Conservation (phyloP, 208 protist species). For the Leishmania lainsoni region DNA sequence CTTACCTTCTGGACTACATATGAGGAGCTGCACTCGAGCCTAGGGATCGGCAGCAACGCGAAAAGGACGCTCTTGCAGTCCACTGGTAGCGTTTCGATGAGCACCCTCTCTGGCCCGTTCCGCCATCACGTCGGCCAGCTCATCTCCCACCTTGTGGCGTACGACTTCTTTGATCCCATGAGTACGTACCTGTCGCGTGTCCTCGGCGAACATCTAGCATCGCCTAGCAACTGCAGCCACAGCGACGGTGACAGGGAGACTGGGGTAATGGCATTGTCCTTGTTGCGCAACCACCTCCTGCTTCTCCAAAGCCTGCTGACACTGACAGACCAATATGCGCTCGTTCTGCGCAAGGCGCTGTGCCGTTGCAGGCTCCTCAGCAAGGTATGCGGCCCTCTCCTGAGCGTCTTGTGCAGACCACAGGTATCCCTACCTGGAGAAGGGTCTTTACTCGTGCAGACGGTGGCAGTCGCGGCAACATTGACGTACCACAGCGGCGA, state of each 20-base stretch:
- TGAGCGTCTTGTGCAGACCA: neutral
- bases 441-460: constrained; percentile 11
- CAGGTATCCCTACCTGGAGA: neutral
- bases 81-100: constrained; percentile 18
- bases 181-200: constrained; percentile 12
- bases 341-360: constrained; percentile 13
- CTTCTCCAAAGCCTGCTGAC: constrained; percentile 25
- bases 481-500: constrained; percentile 16
- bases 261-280: neutral
- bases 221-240: neutral
- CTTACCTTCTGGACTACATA: constrained; percentile 50
- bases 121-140: constrained; percentile 35
- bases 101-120: constrained; percentile 26
- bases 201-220: neutral
- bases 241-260: neutral
- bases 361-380: constrained; percentile 3
- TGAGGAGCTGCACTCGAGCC: constrained; percentile 18
- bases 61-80: neutral
- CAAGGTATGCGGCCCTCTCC: constrained; percentile 12
- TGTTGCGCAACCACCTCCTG: constrained; percentile 14
- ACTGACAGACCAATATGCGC: constrained; percentile 18
- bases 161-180: constrained; percentile 18
- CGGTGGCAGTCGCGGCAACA: constrained; percentile 19
- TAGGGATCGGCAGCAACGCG: constrained; percentile 11
- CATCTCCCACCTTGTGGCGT: constrained; percentile 15